A percentile compares a stretch with the other conserved stretches of the same genome.
These are phyloP conservation scores for Thalassiosira exigua DNA, from an alignment of 352 stramenopile genomes.

Conservation along the genomic window DNA sequence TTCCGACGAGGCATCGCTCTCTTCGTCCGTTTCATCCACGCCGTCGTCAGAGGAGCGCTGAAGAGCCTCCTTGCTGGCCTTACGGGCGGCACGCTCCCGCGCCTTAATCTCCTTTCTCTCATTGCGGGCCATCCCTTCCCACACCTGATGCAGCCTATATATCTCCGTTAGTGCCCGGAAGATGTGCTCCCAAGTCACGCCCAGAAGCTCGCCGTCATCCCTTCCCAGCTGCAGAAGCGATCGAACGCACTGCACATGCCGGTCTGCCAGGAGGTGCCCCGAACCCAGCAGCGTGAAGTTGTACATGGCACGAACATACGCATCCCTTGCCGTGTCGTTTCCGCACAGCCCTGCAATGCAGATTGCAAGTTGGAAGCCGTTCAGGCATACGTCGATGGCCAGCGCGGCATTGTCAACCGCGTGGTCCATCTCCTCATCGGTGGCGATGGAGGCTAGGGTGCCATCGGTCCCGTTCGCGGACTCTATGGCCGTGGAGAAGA, in stretches of 20 bases:
- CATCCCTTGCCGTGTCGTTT: slow-evolving; percentile 89
- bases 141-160: slow-evolving; percentile 80
- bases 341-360: slow-evolving; percentile 75
- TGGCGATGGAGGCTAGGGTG: slow-evolving; percentile 72
- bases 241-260: slow-evolving; percentile 94
- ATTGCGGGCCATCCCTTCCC: slow-evolving; percentile 78
- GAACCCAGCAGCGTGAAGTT: slow-evolving; percentile 93
- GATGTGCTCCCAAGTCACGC: slow-evolving; percentile 91
- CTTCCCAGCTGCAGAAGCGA: slow-evolving; percentile 94
- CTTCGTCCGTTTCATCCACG: slow-evolving; percentile 43
- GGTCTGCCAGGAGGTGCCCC: slow-evolving; percentile 67
- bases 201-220: slow-evolving; percentile 95
- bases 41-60: slow-evolving; percentile 20
- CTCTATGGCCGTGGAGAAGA: slow-evolving; percentile 98
- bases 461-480: slow-evolving; percentile 79
- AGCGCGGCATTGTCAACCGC: slow-evolving; percentile 81
- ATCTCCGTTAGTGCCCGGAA: slow-evolving; percentile 82
- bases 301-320: slow-evolving; percentile 92
- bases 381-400: slow-evolving; percentile 80
- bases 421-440: slow-evolving; percentile 77
- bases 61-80: neutral
- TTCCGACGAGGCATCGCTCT: slow-evolving; percentile 59
- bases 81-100: slow-evolving; percentile 44
- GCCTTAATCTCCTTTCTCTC: slow-evolving; percentile 65
- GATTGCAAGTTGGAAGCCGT: slow-evolving; percentile 80